phyloP scores from a whole-genome alignment of 345 rosid genomes.

The Gossypium herbaceum region DNA sequence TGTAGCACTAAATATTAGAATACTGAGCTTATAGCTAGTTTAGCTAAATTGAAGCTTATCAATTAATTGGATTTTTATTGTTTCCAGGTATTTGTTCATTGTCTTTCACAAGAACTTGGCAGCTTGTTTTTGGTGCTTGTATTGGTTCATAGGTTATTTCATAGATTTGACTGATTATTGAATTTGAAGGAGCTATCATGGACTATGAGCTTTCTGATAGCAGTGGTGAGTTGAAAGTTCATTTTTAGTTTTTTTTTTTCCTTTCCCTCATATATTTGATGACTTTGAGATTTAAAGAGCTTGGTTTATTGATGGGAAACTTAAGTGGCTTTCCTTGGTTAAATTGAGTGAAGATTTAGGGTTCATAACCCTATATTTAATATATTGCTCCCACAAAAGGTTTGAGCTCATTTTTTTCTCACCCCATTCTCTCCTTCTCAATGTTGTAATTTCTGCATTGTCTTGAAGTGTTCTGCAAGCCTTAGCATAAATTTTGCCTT shows the following conservation, averaged over 20 bases:
- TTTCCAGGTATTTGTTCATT: conserved; percentile 22
- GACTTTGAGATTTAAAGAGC: neutral
- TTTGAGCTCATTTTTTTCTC: neutral
- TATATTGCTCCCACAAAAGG: neutral
- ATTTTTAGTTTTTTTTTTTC: neutral
- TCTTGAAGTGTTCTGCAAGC: neutral
- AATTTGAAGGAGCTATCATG: conserved; percentile 28
- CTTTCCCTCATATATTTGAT: neutral
- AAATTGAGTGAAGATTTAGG: neutral
- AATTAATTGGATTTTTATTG: conserved; percentile 12
- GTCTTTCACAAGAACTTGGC: neutral
- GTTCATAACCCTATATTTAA: neutral
- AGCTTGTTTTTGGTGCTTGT: conserved; percentile 5
- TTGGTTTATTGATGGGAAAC: neutral
- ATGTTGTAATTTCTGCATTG: neutral
- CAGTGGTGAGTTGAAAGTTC: conserved; percentile 50
- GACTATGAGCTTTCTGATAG: conserved; percentile 63
- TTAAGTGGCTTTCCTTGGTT: neutral
- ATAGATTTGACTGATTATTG: neutral
- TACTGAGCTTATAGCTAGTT: neutral
- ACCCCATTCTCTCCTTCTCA: neutral
- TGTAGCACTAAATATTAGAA: neutral
- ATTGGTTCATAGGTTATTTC: conserved; percentile 16
- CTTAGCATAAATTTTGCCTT: neutral
- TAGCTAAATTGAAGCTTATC: neutral